These are phyloP conservation scores for Erodium chrysanthum DNA, from an alignment of 441 rosid species.

Conservation along the genomic window DNA sequence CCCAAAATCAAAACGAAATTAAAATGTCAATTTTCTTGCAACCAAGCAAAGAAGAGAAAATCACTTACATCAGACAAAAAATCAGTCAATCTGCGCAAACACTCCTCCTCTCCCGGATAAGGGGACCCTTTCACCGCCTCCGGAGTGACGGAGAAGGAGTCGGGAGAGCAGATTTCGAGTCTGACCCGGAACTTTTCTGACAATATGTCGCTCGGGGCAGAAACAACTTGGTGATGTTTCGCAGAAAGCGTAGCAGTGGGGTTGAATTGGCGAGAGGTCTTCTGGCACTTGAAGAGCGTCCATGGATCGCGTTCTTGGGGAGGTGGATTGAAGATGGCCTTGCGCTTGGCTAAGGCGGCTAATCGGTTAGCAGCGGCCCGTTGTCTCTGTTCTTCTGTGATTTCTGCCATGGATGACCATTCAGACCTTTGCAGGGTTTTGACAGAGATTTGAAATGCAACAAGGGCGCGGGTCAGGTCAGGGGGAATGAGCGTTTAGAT, in stretches of 20 bases:
- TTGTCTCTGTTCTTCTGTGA: constrained; percentile 49
- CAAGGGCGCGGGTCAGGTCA: too few relatives aligned
- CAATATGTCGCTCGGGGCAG: constrained; percentile 11
- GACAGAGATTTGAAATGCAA: too few relatives aligned
- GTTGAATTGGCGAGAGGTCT: constrained; percentile 27
- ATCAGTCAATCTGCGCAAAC: constrained; percentile 37
- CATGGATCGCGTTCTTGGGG: constrained; percentile 30
- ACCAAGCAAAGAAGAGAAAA: too few relatives aligned
- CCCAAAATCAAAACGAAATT: not conserved
- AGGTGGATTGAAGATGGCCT: constrained; percentile 11
- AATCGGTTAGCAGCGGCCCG: constrained; percentile 55
- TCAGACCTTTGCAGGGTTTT: too few relatives aligned
- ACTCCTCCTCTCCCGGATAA: constrained; percentile 52
- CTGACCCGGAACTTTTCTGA: constrained; percentile 46
- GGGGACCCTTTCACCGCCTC: constrained; percentile 33
- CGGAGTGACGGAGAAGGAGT: constrained; percentile 65
- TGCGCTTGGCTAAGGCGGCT: constrained; percentile 51
- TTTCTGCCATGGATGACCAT: constrained; percentile 28
- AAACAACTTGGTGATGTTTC: too few relatives aligned
- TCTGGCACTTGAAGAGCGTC: constrained; percentile 65
- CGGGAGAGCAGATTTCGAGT: constrained; percentile 80
- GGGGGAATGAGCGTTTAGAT: too few relatives aligned
- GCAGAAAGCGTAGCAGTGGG: not conserved
- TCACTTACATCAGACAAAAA: constrained; percentile 48
- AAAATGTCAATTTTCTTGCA: not conserved